Base-by-base conservation (phyloP, 1,139 yeast species). In the Taphrina communis region DNA sequence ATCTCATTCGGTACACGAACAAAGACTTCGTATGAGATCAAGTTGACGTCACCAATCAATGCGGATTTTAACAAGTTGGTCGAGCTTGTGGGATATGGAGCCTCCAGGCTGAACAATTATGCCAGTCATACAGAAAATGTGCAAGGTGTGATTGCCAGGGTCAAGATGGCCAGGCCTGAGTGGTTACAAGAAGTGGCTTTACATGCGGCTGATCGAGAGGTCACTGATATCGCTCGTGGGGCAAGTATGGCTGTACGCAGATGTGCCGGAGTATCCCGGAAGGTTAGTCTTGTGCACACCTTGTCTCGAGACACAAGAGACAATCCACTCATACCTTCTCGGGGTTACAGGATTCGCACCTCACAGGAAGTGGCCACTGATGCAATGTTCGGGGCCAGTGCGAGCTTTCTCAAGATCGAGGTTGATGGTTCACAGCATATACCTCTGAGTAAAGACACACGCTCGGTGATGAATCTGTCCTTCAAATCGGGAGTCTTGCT, bases 1-100 rank as follows among this genome's bases (percentile, higher is more conserved):
- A 91, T 97, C 2, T 85, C 88, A 6, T 79, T 85, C 35, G 97
- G 97, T 19, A 88, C 96, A 1, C 86, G 89, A 71, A 93, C 96
- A 3, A 85, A 85, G 72, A 85, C 95, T 0, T 87, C 95, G 25
- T 76, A 76, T 66, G 70, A 71, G 35, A 72, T 72, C 5, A 70
- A 71, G 38, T 70, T 73, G 57, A 81, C 84, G 48, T 83, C 85
- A 73, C 97, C 98, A 0, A 70, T 88, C 14, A 75, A 79, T 25
- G 70, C 71, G 31, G 57, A 65, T 36, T 71, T 71, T 2, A 42
- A 69, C 14, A 66, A 61, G 19, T 31, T 31, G 11, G 35, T 70
- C 8, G 69, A 66, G 41, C 21, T 69, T 6, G 52, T 51, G 4
- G 69, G 57, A 31, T 50, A 51, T 50, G 63, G 56, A 19, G 38